Conservation (phyloP, 192 early-diverging fungal genomes). For the Entophlyctis helioformis region DNA sequence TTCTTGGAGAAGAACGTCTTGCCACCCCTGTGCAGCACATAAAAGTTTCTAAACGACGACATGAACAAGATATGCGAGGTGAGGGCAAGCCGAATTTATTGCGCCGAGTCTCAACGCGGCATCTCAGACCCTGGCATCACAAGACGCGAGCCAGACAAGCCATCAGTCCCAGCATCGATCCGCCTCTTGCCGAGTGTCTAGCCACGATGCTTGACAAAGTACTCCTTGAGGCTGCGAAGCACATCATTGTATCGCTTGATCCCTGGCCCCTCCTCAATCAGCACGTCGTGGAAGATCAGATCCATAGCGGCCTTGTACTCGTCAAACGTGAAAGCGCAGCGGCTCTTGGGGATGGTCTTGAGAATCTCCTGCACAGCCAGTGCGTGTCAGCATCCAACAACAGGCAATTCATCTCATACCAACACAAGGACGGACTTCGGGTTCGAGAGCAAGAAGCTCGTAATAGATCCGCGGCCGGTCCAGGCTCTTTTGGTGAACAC, state of each 20-base stretch:
- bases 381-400: neutral
- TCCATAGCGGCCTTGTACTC: conserved; percentile 68
- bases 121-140: too few relatives aligned
- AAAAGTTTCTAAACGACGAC: conserved; percentile 22
- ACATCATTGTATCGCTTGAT: neutral
- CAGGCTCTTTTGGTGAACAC: conserved; percentile 51
- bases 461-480: conserved; percentile 63
- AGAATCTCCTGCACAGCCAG: conserved; percentile 33
- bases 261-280: conserved; percentile 10
- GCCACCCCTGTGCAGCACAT: conserved; percentile 33
- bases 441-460: conserved; percentile 51
- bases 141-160: too few relatives aligned
- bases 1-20: conserved; percentile 34
- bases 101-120: too few relatives aligned
- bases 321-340: conserved; percentile 61
- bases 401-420: neutral
- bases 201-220: conserved; percentile 23
- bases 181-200: too few relatives aligned
- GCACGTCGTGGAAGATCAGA: conserved; percentile 36
- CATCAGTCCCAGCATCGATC: too few relatives aligned
- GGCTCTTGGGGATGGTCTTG: conserved; percentile 37
- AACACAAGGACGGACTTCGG: conserved; percentile 22
- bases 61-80: too few relatives aligned
- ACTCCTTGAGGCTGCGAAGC: conserved; percentile 12
- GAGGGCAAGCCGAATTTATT: too few relatives aligned